A percentile compares a stretch with the other conserved stretches of the same genome.
Conservation (phyloP, 352 stramenopile genomes). For the Pythium apleroticum region DNA sequence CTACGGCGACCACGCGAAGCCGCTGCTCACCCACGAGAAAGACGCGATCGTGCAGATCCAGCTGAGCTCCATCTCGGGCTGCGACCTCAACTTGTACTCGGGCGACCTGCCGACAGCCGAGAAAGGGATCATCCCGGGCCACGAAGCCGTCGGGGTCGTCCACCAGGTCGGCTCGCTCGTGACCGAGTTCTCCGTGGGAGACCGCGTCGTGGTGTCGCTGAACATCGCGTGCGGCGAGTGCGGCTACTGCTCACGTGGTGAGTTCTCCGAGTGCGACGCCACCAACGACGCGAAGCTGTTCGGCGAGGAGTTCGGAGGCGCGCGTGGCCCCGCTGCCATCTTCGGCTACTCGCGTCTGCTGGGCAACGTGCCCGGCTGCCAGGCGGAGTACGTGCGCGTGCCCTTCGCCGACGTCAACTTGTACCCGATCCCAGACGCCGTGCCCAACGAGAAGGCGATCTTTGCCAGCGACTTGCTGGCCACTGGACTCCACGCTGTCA, state of each 20-base stretch:
- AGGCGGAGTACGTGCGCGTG: constrained; percentile 55
- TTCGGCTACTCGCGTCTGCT: constrained; percentile 39
- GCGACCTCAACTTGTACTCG: constrained; percentile 39
- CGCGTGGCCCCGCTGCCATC: constrained; percentile 32
- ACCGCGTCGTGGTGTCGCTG: constrained; percentile 46
- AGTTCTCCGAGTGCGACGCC: constrained; percentile 42
- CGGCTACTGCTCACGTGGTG: constrained; percentile 29
- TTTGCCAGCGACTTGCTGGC: constrained; percentile 43
- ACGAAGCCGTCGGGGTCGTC: constrained; percentile 45
- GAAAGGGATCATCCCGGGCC: constrained; percentile 41
- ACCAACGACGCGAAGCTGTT: constrained; percentile 48
- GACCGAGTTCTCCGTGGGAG: constrained; percentile 31
- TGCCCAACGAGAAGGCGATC: constrained; percentile 42
- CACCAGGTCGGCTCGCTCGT: constrained; percentile 35
- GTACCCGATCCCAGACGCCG: constrained; percentile 24
- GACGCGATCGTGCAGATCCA: constrained; percentile 36
- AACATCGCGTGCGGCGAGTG: constrained; percentile 45
- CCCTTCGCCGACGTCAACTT: constrained; percentile 49
- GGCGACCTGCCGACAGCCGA: constrained; percentile 37
- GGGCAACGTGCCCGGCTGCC: constrained; percentile 43
- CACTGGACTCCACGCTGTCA: constrained; percentile 37
- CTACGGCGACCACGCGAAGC: constrained; percentile 25
- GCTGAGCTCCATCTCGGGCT: constrained; percentile 39
- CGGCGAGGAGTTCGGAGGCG: constrained; percentile 38
- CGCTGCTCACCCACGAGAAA: constrained; percentile 31